Evolutionary conservation across 176 grass and related monocot genomes (phyloP).

Genomic region (Stipa capillata): DNA sequence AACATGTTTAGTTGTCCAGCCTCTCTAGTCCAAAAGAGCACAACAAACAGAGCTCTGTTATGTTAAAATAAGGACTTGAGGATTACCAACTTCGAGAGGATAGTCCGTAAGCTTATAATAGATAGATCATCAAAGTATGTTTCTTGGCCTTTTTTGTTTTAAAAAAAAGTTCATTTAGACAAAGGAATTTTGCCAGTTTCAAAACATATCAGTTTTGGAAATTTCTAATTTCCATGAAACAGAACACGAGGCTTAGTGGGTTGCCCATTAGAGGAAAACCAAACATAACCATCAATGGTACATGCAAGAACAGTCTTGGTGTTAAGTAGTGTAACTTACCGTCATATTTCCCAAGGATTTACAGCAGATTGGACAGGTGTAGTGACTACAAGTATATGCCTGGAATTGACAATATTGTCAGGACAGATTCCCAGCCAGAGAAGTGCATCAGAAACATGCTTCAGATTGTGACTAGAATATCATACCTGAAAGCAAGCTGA

Average conservation of each 20-base stretch:
- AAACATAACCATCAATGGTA: background rate
- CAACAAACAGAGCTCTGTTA: background rate
- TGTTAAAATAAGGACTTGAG: background rate
- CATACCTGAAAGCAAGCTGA: conserved; percentile 86
- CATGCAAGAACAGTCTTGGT: background rate
- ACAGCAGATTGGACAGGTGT: conserved; percentile 78
- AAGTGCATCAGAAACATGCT: background rate
- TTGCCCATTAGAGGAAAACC: background rate
- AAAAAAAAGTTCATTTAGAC: too few relatives aligned
- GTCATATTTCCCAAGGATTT: conserved; percentile 94
- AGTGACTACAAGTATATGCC: conserved; percentile 88
- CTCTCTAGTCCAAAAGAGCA: background rate
- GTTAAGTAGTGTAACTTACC: conserved; percentile 23
- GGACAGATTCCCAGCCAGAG: background rate
- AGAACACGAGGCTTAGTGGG: background rate
- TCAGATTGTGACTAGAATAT: background rate
- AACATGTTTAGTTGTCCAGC: background rate
- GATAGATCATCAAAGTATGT: background rate
- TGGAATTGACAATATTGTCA: conserved; percentile 18
- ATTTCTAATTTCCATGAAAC: background rate
- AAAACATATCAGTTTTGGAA: background rate
- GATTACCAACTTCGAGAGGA: background rate
- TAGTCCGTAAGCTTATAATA: background rate
- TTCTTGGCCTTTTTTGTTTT: background rate
- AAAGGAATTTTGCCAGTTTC: background rate